phyloP scores from a whole-genome alignment of 1,139 yeast genomes.

The Blastobotrys raffinosifermentans region DNA sequence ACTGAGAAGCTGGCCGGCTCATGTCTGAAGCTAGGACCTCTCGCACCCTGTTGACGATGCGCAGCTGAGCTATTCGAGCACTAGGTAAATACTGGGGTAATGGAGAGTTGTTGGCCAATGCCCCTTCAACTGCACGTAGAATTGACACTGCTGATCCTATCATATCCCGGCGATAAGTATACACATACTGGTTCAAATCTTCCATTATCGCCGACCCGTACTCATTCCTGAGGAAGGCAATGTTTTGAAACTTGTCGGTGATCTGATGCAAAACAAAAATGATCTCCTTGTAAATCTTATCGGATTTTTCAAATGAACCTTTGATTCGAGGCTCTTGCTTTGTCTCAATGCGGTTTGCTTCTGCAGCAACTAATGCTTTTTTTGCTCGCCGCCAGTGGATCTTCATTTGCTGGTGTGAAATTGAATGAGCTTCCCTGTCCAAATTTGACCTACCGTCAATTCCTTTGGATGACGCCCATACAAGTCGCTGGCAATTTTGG shows the following conservation, averaged over 20 bases:
- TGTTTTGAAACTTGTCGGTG: slow-evolving; percentile 43
- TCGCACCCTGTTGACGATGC: slow-evolving; percentile 40
- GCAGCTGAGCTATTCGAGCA: slow-evolving; percentile 42
- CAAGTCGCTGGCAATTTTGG: slow-evolving; percentile 37
- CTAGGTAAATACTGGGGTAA: slow-evolving; percentile 47
- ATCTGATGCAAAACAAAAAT: slow-evolving; percentile 43
- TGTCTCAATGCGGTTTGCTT: slow-evolving; percentile 37
- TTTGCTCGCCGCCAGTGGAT: slow-evolving; percentile 26
- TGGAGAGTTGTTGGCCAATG: slow-evolving; percentile 40
- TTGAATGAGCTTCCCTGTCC: slow-evolving; percentile 22
- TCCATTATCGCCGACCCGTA: slow-evolving; percentile 45
- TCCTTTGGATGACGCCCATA: slow-evolving; percentile 17
- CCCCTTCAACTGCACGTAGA: slow-evolving; percentile 40
- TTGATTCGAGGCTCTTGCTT: slow-evolving; percentile 45
- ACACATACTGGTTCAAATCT: slow-evolving; percentile 37
- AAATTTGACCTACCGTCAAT: background rate
- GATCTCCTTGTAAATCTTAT: slow-evolving; percentile 39
- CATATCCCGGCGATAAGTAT: slow-evolving; percentile 41
- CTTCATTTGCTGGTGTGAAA: slow-evolving; percentile 24
- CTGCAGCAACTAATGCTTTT: slow-evolving; percentile 38
- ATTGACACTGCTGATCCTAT: slow-evolving; percentile 37
- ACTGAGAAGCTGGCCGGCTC: slow-evolving; percentile 4
- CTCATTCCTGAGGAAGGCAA: slow-evolving; percentile 38
- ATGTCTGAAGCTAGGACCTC: slow-evolving; percentile 25
- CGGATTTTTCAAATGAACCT: slow-evolving; percentile 39